Evolutionary conservation across 192 early-diverging fungal species (phyloP), one percentile per base, ranked within the genome.

Genomic region (Lobosporangium transversale): DNA sequence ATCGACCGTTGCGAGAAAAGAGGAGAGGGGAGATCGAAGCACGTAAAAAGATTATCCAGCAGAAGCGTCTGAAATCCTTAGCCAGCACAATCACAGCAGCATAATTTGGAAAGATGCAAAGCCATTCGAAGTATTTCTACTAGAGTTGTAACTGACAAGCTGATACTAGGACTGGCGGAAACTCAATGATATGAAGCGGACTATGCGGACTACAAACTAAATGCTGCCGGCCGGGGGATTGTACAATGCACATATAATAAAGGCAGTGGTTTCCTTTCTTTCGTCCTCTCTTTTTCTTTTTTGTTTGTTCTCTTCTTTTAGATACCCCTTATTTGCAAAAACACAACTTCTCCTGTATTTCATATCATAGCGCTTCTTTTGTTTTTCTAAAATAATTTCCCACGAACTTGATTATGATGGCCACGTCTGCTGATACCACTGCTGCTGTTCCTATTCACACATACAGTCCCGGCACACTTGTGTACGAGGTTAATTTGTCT

Each of bases 401-500:
- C n/a, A n/a, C n/a, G n/a, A n/a, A n/a, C n/a, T n/a, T n/a, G n/a
- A n/a, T 14, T 40, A 14, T 44, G 11, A 32, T 53, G 51, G 60
- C 50, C 37, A 51, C 37, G 54, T 57, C 59, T 14, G 31, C 51
- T 53, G 58, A 54, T 24, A 35, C 51, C 2, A 23, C 32, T 18
- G 29, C 24, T 21, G 27, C 52, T 23, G n/a, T n/a, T n/a, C 54
- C 58, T 20, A 27, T 35, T 21, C 73, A 76, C 42, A 76, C 49
- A n/a, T 76, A 76, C 58, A 66, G 58, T 59, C 44, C 73, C 18
- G 73, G 73, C 20, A 76, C 73, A 2, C 65, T 76, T 21, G 44
- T 76, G 12, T 76, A 76, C 35, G 73, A 88, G 59, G 81, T 89
- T 52, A 89, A 87, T 62, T 69, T 88, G 47, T 86, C 84, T 3